Percentiles rank a stretch among this genome's conserved stretches.
Conservation (phyloP, 495 filamentous ascomycete genomes). For the Penicillium crystallinum region DNA sequence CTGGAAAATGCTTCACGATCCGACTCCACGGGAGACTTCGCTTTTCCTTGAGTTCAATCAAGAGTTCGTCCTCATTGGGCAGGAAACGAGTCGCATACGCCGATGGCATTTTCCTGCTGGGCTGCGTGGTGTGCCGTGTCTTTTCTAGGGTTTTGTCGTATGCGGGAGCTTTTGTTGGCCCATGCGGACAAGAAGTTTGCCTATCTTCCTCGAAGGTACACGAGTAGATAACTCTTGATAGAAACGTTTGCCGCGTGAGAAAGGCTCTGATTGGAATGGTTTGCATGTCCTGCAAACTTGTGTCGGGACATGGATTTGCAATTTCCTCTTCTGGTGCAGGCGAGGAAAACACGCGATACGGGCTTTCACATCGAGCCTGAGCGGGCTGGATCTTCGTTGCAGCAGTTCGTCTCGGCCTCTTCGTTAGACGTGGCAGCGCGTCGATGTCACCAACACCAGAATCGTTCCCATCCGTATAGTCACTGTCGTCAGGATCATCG, state of each 20-base stretch:
- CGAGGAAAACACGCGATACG: no score
- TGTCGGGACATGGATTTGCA: not conserved
- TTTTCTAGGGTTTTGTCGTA: no score
- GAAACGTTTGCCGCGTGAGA: not conserved
- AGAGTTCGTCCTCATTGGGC: no score
- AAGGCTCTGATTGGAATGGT: not conserved
- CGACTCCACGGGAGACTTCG: no score
- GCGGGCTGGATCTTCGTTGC: not conserved
- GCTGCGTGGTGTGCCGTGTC: no score
- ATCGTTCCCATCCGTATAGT: slow-evolving; percentile 1
- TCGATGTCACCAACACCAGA: not conserved
- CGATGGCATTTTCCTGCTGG: no score
- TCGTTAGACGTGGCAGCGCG: not conserved
- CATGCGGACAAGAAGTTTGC: no score
- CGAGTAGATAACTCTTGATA: not conserved
- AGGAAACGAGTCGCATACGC: no score
- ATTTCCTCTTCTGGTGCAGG: not conserved
- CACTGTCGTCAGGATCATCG: not conserved
- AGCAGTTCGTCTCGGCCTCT: slow-evolving; percentile 1
- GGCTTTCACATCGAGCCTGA: not conserved
- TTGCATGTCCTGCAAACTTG: not conserved
- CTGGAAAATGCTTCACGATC: no score
- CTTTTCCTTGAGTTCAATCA: no score
- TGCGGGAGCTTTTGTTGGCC: no score
- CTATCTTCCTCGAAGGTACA: no score